Conservation (phyloP, 345 rosid species). For the Eucalyptus urophylla region DNA sequence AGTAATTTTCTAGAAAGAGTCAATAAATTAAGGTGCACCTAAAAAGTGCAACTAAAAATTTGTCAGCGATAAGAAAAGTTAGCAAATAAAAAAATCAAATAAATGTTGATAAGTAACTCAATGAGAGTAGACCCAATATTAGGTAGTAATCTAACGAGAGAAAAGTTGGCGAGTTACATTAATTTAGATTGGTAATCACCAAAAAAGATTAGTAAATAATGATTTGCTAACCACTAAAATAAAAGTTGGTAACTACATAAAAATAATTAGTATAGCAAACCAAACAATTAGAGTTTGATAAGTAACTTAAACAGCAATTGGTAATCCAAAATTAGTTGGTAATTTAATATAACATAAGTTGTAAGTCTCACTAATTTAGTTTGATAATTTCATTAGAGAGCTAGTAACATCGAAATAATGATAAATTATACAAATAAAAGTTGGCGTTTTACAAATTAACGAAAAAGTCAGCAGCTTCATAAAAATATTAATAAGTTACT, state of each 20-base stretch:
- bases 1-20: neutral
- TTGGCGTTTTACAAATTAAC: neutral
- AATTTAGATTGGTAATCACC: neutral
- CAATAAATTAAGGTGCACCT: neutral
- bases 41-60: neutral
- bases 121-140: neutral
- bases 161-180: neutral
- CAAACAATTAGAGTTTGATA: neutral
- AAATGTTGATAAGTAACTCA: too few species aligned
- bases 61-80: neutral
- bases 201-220: neutral
- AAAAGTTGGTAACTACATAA: neutral
- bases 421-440: neutral
- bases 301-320: neutral
- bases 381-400: neutral
- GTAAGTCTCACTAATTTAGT: neutral
- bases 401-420: neutral
- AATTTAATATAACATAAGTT: neutral
- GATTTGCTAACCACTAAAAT: neutral
- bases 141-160: neutral
- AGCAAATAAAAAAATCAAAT: neutral
- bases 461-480: too few species aligned
- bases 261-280: neutral
- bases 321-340: neutral
- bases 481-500: neutral